A percentile compares a stretch with the other conserved stretches of the same genome.
These are phyloP conservation scores for Aspergillus fumigatiaffinis DNA, from an alignment of 2,329 filamentous ascomycete genomes.

Conservation along the genomic window DNA sequence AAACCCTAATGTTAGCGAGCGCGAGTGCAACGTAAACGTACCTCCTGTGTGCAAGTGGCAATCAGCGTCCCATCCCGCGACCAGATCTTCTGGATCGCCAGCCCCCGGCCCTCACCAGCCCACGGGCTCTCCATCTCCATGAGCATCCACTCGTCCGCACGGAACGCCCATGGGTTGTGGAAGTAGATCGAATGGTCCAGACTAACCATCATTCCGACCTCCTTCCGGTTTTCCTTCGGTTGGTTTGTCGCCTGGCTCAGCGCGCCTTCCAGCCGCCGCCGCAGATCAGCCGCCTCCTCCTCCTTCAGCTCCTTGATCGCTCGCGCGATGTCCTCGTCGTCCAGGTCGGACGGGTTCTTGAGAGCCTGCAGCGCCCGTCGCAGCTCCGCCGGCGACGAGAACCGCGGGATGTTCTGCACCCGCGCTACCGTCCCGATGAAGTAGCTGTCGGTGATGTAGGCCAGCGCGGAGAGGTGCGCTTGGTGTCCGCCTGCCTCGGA, in stretches of 20 bases:
- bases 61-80: constrained; percentile 46
- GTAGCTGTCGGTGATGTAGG: constrained; percentile 88
- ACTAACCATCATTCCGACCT: constrained; percentile 50
- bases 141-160: constrained; percentile 50
- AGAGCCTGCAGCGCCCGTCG: constrained; percentile 37
- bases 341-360: constrained; percentile 43
- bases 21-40: constrained; percentile 20
- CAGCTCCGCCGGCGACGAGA: constrained; percentile 51
- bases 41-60: constrained; percentile 50
- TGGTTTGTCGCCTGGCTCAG: constrained; percentile 24
- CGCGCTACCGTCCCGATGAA: constrained; percentile 87
- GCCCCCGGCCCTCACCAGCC: constrained; percentile 48
- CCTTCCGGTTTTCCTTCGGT: constrained; percentile 25
- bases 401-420: constrained; percentile 76
- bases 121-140: constrained; percentile 49
- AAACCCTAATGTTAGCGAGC: neutral
- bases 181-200: constrained; percentile 52
- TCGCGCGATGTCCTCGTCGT: constrained; percentile 36
- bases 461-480: constrained; percentile 81
- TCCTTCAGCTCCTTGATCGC: constrained; percentile 42
- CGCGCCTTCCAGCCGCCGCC: constrained; percentile 31
- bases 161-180: constrained; percentile 46
- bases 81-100: constrained; percentile 49
- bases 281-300: constrained; percentile 40
- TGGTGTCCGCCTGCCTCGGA: constrained; percentile 68